phyloP scores from a whole-genome alignment of 106 monocot species.

The Dioscorea zingiberensis region DNA sequence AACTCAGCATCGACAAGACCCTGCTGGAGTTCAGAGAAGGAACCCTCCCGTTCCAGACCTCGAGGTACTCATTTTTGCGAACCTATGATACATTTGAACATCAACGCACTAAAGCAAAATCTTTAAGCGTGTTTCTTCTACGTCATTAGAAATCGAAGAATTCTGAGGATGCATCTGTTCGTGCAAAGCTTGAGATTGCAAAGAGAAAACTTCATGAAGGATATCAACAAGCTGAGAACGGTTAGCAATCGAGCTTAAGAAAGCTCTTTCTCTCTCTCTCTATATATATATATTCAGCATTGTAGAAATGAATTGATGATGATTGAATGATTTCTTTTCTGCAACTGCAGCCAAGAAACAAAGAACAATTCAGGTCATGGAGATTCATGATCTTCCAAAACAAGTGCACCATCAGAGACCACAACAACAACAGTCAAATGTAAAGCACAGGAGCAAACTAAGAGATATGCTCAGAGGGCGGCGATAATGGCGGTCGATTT shows the following conservation, averaged over 20 bases:
- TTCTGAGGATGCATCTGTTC: slow-evolving; percentile 4
- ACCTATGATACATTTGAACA: not conserved
- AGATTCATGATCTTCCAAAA: not conserved
- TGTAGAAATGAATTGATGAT: no score
- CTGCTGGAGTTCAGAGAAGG: slow-evolving; percentile 1
- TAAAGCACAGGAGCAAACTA: not conserved
- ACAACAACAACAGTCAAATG: not conserved
- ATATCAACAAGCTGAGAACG: slow-evolving; percentile 30
- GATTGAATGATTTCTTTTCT: no score
- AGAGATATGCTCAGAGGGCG: not conserved
- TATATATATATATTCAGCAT: no score
- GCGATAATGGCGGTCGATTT: not conserved
- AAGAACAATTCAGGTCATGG: slow-evolving; percentile 6
- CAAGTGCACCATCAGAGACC: not conserved
- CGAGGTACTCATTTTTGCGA: not conserved
- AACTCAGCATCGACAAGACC: not conserved
- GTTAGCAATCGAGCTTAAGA: no score
- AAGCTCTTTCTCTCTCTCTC: no score
- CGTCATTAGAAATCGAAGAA: not conserved
- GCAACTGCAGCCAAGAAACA: slow-evolving; percentile 6
- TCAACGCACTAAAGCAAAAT: not conserved
- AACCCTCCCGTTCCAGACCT: not conserved
- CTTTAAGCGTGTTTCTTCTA: not conserved
- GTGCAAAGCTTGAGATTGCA: slow-evolving; percentile 27
- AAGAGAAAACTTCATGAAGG: slow-evolving; percentile 35